A percentile compares a stretch with the other conserved stretches of the same genome.
Conservation (phyloP, 805 yeast species). For the Ogataea salicorniae region DNA sequence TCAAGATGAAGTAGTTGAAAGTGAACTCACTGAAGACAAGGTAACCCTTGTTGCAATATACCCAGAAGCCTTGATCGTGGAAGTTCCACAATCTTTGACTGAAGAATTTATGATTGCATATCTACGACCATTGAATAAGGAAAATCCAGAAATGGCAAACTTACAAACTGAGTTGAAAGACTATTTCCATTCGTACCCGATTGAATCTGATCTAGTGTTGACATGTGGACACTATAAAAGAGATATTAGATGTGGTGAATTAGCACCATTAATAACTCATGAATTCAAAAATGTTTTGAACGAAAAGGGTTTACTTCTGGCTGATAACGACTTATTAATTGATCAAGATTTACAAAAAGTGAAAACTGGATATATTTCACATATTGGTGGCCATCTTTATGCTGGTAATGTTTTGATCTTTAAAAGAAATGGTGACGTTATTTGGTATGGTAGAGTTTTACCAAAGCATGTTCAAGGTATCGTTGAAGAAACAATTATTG, state of each 20-base stretch:
- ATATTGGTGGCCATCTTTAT: constrained; percentile 81
- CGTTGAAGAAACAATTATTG: constrained; percentile 46
- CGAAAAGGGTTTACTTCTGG: constrained; percentile 27
- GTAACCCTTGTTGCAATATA: constrained; percentile 32
- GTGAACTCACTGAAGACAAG: too few relatives aligned
- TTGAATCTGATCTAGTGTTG: constrained; percentile 35
- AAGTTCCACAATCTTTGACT: constrained; percentile 25
- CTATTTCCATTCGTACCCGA: constrained; percentile 9
- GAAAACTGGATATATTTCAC: constrained; percentile 56
- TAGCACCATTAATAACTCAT: constrained; percentile 52
- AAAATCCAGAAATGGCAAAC: constrained; percentile 3
- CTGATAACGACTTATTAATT: constrained; percentile 11
- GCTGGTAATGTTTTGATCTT: constrained; percentile 76
- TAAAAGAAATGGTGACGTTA: constrained; percentile 36
- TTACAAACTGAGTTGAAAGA: constrained; percentile 4
- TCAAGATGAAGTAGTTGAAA: neutral
- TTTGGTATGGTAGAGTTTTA: constrained; percentile 77
- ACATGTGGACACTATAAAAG: constrained; percentile 65
- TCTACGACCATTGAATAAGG: constrained; percentile 32
- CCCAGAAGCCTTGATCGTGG: constrained; percentile 48
- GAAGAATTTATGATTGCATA: constrained; percentile 38
- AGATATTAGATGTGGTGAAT: constrained; percentile 60
- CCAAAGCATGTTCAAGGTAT: constrained; percentile 67
- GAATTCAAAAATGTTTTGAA: constrained; percentile 46
- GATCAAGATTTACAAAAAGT: constrained; percentile 10